phyloP scores from a whole-genome alignment of 768 basidiomycete genomes.

The Tylopilus balloui region DNA sequence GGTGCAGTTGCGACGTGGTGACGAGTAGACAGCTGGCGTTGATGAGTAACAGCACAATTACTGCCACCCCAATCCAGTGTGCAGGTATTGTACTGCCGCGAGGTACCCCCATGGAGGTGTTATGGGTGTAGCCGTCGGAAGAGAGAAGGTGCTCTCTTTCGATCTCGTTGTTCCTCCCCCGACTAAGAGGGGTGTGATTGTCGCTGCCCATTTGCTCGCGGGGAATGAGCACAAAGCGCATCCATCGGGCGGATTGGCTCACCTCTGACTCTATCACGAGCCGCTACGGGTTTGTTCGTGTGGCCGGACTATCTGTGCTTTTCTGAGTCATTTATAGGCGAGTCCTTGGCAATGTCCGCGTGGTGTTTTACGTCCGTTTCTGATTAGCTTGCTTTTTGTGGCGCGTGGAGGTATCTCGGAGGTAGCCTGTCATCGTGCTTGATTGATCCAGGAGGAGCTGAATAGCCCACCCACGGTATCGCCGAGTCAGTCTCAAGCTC shows the following conservation, averaged over 20 bases:
- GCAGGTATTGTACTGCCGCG: background rate
- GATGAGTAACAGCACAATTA: slow-evolving; percentile 20
- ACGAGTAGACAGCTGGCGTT: slow-evolving; percentile 23
- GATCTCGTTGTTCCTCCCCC: slow-evolving; percentile 9
- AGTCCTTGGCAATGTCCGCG: background rate
- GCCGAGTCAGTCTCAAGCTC: background rate
- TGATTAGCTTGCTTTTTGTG: slow-evolving; percentile 1
- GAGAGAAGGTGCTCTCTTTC: slow-evolving; percentile 17
- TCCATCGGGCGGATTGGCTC: background rate
- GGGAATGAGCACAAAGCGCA: background rate
- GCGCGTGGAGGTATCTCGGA: background rate
- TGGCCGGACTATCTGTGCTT: background rate
- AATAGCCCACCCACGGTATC: background rate
- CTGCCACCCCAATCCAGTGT: slow-evolving; percentile 14
- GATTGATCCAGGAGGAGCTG: background rate
- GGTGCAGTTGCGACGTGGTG: slow-evolving; percentile 13
- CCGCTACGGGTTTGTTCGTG: background rate
- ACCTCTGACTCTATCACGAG: background rate
- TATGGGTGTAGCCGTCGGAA: background rate
- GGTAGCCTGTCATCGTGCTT: background rate
- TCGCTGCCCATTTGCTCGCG: slow-evolving; percentile 16
- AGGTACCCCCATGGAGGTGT: slow-evolving; percentile 4
- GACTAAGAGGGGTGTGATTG: slow-evolving; percentile 9
- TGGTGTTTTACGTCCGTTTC: background rate
- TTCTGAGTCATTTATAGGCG: slow-evolving; percentile 3